Evolutionary conservation across 1,139 yeast species (phyloP).

Genomic region (Debaryomyces udenii): DNA sequence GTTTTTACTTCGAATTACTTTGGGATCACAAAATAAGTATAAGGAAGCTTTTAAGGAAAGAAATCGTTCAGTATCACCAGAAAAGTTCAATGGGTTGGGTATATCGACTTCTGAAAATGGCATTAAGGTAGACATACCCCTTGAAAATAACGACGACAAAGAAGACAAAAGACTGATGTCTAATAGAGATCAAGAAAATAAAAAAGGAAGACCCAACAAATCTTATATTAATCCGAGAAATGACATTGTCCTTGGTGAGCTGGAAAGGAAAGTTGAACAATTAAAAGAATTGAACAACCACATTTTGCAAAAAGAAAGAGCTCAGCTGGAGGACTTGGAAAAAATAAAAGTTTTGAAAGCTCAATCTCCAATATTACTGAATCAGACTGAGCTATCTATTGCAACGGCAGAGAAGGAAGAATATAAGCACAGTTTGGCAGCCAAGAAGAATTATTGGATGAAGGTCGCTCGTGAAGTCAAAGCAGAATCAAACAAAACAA

Average conservation of each 20-base stretch:
- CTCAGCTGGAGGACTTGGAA: conserved; percentile 11
- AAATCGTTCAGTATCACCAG: conserved; percentile 2
- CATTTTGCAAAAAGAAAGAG: conserved; percentile 20
- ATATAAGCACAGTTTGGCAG: conserved; percentile 6
- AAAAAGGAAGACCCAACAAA: conserved; percentile 1
- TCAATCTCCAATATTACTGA: conserved; percentile 11
- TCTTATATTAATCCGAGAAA: neutral
- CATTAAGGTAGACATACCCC: no score
- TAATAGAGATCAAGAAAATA: neutral
- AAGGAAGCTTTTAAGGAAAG: conserved; percentile 13
- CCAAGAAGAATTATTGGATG: conserved; percentile 27
- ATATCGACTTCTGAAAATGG: conserved; percentile 17
- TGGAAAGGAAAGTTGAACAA: conserved; percentile 21
- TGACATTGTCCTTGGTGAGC: conserved; percentile 8
- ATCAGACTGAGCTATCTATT: conserved; percentile 1
- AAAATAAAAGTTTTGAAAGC: conserved; percentile 14
- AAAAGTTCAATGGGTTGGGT: conserved; percentile 27
- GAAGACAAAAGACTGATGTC: conserved; percentile 1
- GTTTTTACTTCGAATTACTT: conserved; percentile 34
- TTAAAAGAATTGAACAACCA: conserved; percentile 25
- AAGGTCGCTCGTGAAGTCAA: conserved; percentile 32
- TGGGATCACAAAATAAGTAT: conserved; percentile 23
- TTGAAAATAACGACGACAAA: neutral
- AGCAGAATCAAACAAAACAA: conserved; percentile 25
- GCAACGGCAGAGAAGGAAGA: conserved; percentile 1